Evolutionary conservation across 345 rosid species (phyloP), one percentile per base, ranked within the genome.

Genomic region (Euphorbia lathyris): DNA sequence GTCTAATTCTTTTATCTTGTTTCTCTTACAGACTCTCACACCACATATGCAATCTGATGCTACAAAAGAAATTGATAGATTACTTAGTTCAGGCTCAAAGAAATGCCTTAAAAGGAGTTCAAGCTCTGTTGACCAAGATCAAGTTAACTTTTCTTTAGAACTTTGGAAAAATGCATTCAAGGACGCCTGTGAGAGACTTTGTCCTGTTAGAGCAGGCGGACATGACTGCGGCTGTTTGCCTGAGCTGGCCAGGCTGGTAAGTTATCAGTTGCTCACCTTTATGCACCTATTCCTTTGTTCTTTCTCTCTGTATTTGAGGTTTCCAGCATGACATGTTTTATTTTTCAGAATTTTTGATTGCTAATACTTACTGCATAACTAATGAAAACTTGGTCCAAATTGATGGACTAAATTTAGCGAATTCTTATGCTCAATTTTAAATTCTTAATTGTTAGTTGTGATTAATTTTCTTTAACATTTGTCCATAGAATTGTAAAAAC

Each of bases 221-320:
- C 97, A 91, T 69, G 89, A 88, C 65, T 95, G 99, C 80, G 99
- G 96, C 60, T 94, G 99, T 86, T 80, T 91, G 72, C 76, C 84
- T 0, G 63, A 83, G 78, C 85, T 86, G 71, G 79, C 92, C 6
- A 89, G 89, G 84, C 83, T 87, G 97, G 98, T 94, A 86, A 55
- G 42, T 11, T 23, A 47, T 25, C 23, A 22, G 32, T 40, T 29
- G 17, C 47, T 60, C 61, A 23, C n/a, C n/a, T 57, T 38, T 53
- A 10, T 25, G 10, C 42, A 19, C 65, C 25, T 38, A n/a, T 56
- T 58, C 53, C 58, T 60, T 7, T 32, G 58, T 53, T 30, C 20
- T 10, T n/a, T 69, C 34, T 20, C 23, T 61, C 20, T 58, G 55
- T 60, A 10, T 14, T 9, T 20, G 55, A 13, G 22, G 16, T 58